These are phyloP conservation scores for Penicillium subrubescens DNA, from an alignment of 495 filamentous ascomycete genomes.

Conservation along the genomic window DNA sequence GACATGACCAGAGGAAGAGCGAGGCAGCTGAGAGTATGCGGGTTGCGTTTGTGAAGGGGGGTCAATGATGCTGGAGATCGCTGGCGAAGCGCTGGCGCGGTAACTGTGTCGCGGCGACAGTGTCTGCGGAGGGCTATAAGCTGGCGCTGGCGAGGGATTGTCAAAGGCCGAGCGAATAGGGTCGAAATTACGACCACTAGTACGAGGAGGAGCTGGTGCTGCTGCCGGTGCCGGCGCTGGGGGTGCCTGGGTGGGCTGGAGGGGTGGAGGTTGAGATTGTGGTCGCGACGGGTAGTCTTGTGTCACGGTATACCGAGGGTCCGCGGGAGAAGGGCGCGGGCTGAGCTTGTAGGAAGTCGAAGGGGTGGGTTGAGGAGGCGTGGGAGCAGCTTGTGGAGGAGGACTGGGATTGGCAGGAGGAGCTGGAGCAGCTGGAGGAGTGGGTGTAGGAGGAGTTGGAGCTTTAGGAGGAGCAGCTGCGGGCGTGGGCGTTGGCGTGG, in stretches of 20 bases:
- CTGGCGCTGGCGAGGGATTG: constrained; percentile 59
- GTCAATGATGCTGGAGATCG: constrained; percentile 87
- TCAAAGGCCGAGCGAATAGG: constrained; percentile 73
- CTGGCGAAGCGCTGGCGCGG: constrained; percentile 82
- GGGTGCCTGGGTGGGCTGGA: constrained; percentile 29
- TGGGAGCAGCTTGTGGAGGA: constrained; percentile 13
- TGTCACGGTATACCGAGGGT: constrained; percentile 7
- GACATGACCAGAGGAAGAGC: constrained; percentile 37
- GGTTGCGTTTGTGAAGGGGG: constrained; percentile 55
- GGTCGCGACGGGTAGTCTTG: constrained; percentile 27
- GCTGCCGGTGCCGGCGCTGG: neutral
- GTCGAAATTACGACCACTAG: constrained; percentile 83
- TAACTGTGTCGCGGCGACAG: constrained; percentile 47
- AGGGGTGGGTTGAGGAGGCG: constrained; percentile 28
- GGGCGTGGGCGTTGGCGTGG: constrained; percentile 14
- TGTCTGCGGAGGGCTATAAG: constrained; percentile 43
- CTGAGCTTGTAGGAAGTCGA: constrained; percentile 19
- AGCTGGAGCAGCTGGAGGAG: constrained; percentile 17
- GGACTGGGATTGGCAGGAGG: constrained; percentile 22
- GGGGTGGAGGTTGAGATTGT: constrained; percentile 44
- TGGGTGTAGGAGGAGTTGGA: constrained; percentile 8
- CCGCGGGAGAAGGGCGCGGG: constrained; percentile 28
- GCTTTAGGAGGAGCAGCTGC: constrained; percentile 5
- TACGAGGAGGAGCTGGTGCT: constrained; percentile 26
- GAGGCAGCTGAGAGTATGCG: constrained; percentile 32